Base-by-base conservation (phyloP, 2,329 filamentous ascomycete genomes). In the Fusarium gaditjirri region DNA sequence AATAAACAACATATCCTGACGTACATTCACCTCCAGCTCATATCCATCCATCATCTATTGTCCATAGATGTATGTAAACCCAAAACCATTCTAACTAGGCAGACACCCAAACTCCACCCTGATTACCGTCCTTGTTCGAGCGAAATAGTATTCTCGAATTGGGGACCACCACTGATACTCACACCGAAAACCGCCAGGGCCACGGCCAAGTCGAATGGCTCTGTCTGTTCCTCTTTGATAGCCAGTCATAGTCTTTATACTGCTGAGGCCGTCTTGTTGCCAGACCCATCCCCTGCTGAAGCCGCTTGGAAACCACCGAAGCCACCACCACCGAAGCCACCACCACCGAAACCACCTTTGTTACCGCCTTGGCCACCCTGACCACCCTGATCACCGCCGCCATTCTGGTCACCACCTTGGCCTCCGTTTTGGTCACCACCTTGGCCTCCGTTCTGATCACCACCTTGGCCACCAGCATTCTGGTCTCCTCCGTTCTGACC, bases 111-210 rank as follows among this genome's bases (percentile, higher is more conserved):
- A 54, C 56, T 58, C 61, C 65, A 58, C 50, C 55, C 53, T 39
- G 38, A 73, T 72, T 89, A 82, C 83, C 82, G 53, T 86, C 87
- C 73, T 88, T 56, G 53, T 53, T 41, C 38, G 46, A 58, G 44
- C 27, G 31, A 61, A 66, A 46, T 53, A 65, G 38, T 58, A 47
- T 53, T 86, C 65, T 90, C 87, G 27, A 79, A 72, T 80, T 91
- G 91, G 61, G 88, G 87, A 36, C 89, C 85, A 61, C 79, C 63
- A 49, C 36, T 65, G 75, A 88, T 80, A 46, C 86, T 85, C 9
- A 84, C 84, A 74, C 87, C 74, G 41, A 77, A 78, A 29, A 90
- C 84, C 16, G 81, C 80, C 13, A 89, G 88, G 7, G 88, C 86
- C 17, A 83, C 81, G 56, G 86, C 81, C 87, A 64, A 91, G 80